Base-by-base conservation (phyloP, 495 filamentous ascomycete genomes). In the Penicillium goetzii region DNA sequence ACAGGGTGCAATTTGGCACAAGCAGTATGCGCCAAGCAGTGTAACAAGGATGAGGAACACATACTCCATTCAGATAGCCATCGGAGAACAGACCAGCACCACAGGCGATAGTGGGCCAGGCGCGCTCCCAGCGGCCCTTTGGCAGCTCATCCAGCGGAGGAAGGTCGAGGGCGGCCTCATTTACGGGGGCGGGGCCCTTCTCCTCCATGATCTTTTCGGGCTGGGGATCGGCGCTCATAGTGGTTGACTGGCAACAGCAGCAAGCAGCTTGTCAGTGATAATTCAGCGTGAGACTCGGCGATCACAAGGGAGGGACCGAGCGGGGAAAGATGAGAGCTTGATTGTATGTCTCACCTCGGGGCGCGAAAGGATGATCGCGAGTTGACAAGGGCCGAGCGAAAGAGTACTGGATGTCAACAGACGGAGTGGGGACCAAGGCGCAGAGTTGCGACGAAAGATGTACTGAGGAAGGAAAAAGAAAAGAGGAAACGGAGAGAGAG, bases 1-100 rank as follows among this genome's bases (percentile, higher is more conserved):
- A 59, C 33, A 40, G n/a, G 14, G 28, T 26, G 11, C 9, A 53
- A 28, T 53, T 53, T 21, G 57, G 25, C 33, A 4, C 4, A 25
- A 28, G 17, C 32, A 17, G 51, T 30, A 38, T 60, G 32, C 14
- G 45, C 8, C 25, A 51, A 28, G 26, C 25, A 55, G 28, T 23
- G 38, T 4, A 36, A 59, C 34, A 7, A 28, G 34, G 14, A 53
- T 32, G 15, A 36, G 4, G 40, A 28, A 26, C 5, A 74, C 71
- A 54, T 73, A 88, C 90, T 59, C 88, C 89, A 79, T 96, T 94
- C 71, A 96, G 83, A 73, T 96, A 97, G 14, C 93, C 93, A 73
- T 97, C 93, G 19, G 90, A 92, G 74, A 96, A 96, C 4, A 97
- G 80, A 64, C 93, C 93, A 45, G 93, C 90, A 61, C 93, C 93